phyloP scores from a whole-genome alignment of 2,329 filamentous ascomycete genomes.

The Colletotrichum tanaceti region DNA sequence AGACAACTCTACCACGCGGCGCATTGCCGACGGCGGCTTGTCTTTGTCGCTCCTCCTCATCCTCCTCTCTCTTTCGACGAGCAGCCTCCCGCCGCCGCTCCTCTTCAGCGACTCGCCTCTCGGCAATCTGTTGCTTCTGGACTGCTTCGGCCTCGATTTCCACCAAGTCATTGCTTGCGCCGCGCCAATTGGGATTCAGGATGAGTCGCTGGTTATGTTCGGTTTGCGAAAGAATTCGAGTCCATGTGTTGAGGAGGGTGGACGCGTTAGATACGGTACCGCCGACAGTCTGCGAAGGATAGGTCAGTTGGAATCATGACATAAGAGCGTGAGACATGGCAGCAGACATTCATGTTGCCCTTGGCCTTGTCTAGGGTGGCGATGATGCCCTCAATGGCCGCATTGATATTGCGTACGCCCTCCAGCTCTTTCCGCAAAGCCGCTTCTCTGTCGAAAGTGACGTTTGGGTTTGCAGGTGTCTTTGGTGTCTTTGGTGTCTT shows the following conservation, averaged over 20 bases:
- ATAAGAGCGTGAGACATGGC: neutral
- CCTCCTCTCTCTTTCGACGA: constrained; percentile 71
- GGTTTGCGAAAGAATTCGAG: constrained; percentile 93
- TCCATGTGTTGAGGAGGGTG: constrained; percentile 93
- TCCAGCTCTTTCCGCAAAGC: constrained; percentile 83
- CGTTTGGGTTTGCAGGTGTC: constrained; percentile 51
- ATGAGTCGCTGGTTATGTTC: constrained; percentile 97
- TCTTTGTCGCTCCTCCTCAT: constrained; percentile 60
- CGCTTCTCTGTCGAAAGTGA: constrained; percentile 75
- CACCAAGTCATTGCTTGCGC: constrained; percentile 85
- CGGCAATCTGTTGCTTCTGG: constrained; percentile 79
- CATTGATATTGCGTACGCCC: constrained; percentile 86
- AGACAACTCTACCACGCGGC: constrained; percentile 35
- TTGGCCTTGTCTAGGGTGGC: constrained; percentile 77
- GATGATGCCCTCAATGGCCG: constrained; percentile 83
- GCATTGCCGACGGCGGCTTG: constrained; percentile 47
- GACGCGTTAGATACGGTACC: constrained; percentile 89
- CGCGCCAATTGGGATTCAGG: constrained; percentile 89
- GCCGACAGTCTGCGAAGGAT: constrained; percentile 74
- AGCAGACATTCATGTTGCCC: constrained; percentile 78
- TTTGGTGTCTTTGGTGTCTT: constrained; percentile 58
- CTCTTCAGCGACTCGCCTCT: constrained; percentile 81
- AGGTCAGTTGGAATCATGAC: constrained; percentile 32
- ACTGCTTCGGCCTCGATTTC: constrained; percentile 85
- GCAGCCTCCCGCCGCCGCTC: constrained; percentile 81